phyloP scores from a whole-genome alignment of 148 eudicot species.

The Heliamphora exappendiculata region DNA sequence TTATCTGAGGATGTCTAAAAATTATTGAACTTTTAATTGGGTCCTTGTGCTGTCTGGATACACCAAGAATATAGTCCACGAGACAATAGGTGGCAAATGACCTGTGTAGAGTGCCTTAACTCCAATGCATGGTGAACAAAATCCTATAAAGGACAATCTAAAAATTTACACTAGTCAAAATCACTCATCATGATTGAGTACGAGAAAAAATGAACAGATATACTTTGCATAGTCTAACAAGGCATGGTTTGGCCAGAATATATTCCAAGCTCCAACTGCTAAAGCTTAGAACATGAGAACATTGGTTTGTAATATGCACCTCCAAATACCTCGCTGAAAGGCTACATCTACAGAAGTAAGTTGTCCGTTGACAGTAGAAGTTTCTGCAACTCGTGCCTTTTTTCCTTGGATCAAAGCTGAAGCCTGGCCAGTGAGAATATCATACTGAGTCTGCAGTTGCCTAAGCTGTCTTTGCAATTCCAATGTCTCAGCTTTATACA shows the following conservation, averaged over 20 bases:
- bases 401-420: constrained; percentile 87
- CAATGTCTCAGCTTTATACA: constrained; percentile 71
- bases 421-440: constrained; percentile 83
- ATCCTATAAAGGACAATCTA: too few relatives aligned
- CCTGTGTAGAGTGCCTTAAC: too few relatives aligned
- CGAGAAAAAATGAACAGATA: not conserved
- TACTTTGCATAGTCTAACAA: too few relatives aligned
- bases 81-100: too few relatives aligned
- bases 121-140: too few relatives aligned
- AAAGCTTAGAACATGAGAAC: not conserved
- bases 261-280: not conserved
- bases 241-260: too few relatives aligned
- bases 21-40: too few relatives aligned
- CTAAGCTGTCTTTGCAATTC: constrained; percentile 82
- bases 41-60: too few relatives aligned
- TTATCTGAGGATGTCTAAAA: too few relatives aligned
- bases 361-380: constrained; percentile 76
- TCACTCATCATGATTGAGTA: too few relatives aligned
- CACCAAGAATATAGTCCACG: too few relatives aligned
- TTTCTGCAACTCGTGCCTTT: constrained; percentile 82
- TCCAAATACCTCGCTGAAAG: constrained; percentile 83
- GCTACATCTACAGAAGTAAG: constrained; percentile 69
- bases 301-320: constrained; percentile 32
- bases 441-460: constrained; percentile 83
- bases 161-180: too few relatives aligned